These are phyloP conservation scores for Pseudonitzschia pungens DNA, from an alignment of 108 stramenopile genomes.

Conservation along the genomic window DNA sequence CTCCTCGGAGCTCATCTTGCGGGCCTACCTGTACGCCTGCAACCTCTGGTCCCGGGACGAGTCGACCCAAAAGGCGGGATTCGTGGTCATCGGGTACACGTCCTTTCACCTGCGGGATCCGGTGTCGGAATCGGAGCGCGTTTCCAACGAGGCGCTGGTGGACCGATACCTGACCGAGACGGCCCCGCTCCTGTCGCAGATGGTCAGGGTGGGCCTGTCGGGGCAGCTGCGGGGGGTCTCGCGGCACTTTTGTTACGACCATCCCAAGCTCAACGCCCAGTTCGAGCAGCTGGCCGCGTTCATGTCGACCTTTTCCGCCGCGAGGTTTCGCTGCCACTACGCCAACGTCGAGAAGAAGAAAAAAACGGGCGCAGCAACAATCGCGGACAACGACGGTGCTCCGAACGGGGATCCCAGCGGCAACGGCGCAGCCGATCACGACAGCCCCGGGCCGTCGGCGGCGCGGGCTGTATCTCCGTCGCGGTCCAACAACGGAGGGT, in stretches of 20 bases:
- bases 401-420: too few relatives aligned
- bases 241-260: slow-evolving; percentile 14
- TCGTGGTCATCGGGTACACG: slow-evolving; percentile 6
- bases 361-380: background rate
- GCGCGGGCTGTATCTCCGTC: too few relatives aligned
- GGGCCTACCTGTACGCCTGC: slow-evolving; percentile 4
- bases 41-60: slow-evolving; percentile 10
- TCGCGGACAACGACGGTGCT: background rate
- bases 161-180: background rate
- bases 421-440: too few relatives aligned
- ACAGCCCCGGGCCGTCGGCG: too few relatives aligned
- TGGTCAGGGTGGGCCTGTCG: slow-evolving; percentile 1
- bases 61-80: slow-evolving; percentile 1
- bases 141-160: background rate
- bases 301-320: slow-evolving; percentile 5
- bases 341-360: background rate
- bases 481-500: too few relatives aligned
- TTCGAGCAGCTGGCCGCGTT: background rate
- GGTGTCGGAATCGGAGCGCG: background rate
- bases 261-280: background rate
- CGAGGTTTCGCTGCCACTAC: slow-evolving; percentile 10
- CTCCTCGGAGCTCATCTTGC: background rate
- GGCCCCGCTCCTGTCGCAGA: background rate
- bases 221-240: slow-evolving; percentile 8
- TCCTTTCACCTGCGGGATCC: background rate